These are phyloP conservation scores for Emericellopsis cladophorae DNA, from an alignment of 2,329 filamentous ascomycete genomes.

Conservation along the genomic window DNA sequence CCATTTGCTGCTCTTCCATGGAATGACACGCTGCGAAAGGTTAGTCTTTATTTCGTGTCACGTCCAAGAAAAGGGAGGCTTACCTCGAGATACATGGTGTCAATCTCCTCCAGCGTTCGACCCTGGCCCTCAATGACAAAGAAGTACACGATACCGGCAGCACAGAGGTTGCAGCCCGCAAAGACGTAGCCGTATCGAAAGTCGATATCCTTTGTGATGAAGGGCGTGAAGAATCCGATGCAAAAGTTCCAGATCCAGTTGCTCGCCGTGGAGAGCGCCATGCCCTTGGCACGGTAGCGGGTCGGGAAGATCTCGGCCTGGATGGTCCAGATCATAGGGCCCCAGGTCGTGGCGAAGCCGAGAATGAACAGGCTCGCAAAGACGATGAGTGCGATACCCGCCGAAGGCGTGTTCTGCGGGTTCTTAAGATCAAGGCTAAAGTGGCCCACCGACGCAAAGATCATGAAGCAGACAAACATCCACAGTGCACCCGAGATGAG, in stretches of 20 bases:
- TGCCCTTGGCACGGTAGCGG: constrained; percentile 46
- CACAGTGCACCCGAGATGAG: constrained; percentile 50
- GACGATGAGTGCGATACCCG: constrained; percentile 49
- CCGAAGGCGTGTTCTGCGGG: constrained; percentile 20
- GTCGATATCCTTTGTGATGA: constrained; percentile 59
- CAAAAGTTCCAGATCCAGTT: constrained; percentile 68
- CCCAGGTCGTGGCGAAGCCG: constrained; percentile 55
- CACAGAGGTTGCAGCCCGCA: constrained; percentile 55
- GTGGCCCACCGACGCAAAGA: constrained; percentile 40
- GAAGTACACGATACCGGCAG: constrained; percentile 57
- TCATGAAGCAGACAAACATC: constrained; percentile 48
- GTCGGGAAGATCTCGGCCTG: constrained; percentile 54
- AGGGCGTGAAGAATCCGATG: constrained; percentile 66
- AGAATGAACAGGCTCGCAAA: constrained; percentile 53
- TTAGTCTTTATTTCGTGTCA: neutral
- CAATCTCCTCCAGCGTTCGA: constrained; percentile 65
- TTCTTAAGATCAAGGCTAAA: constrained; percentile 26
- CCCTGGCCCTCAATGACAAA: constrained; percentile 66
- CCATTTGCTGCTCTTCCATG: constrained; percentile 49
- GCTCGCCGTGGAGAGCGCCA: constrained; percentile 47
- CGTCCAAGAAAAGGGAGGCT: neutral
- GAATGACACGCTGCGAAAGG: constrained; percentile 31
- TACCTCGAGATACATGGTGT: constrained; percentile 58
- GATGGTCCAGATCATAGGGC: constrained; percentile 52
- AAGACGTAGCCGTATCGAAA: constrained; percentile 69